Evolutionary conservation across 192 early-diverging fungal genomes (phyloP).

Genomic region (Mortierella alpina): DNA sequence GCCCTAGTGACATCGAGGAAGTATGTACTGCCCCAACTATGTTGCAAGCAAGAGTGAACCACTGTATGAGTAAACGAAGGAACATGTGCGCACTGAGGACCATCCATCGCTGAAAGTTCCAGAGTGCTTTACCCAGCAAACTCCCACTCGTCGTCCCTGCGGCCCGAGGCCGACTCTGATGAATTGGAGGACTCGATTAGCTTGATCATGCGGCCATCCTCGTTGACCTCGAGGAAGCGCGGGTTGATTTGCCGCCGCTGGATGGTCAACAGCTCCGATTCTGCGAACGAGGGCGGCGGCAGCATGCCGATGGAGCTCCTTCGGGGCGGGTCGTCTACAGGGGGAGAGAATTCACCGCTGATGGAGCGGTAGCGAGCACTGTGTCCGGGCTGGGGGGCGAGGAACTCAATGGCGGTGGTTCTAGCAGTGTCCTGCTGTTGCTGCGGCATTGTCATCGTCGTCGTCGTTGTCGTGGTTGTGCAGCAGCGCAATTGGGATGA

Average conservation of each 20-base stretch:
- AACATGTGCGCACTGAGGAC: neutral
- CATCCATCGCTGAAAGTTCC: neutral
- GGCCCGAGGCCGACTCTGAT: constrained; percentile 5
- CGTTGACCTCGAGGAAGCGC: constrained; percentile 20
- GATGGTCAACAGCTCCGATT: constrained; percentile 56
- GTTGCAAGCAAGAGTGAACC: too few species aligned
- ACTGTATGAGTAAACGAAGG: too few species aligned
- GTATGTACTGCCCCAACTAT: too few species aligned
- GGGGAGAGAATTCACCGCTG: too few species aligned
- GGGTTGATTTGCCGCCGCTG: constrained; percentile 39
- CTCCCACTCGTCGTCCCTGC: constrained; percentile 11
- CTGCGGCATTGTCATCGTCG: too few species aligned
- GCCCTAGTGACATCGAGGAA: too few species aligned
- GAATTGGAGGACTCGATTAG: constrained; percentile 7
- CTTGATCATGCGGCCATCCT: constrained; percentile 18
- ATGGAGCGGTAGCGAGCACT: too few species aligned
- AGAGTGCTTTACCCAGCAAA: constrained; percentile 13
- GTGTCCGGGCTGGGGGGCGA: too few species aligned
- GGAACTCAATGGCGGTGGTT: too few species aligned
- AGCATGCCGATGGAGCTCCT: neutral
- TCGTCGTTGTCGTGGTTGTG: too few species aligned
- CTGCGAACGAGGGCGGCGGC: constrained; percentile 54
- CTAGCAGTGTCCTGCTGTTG: too few species aligned
- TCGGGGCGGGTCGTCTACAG: neutral
- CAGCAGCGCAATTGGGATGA: too few species aligned